phyloP scores from a whole-genome alignment of 2,329 filamentous ascomycete genomes.

The Colletotrichum australisinense region DNA sequence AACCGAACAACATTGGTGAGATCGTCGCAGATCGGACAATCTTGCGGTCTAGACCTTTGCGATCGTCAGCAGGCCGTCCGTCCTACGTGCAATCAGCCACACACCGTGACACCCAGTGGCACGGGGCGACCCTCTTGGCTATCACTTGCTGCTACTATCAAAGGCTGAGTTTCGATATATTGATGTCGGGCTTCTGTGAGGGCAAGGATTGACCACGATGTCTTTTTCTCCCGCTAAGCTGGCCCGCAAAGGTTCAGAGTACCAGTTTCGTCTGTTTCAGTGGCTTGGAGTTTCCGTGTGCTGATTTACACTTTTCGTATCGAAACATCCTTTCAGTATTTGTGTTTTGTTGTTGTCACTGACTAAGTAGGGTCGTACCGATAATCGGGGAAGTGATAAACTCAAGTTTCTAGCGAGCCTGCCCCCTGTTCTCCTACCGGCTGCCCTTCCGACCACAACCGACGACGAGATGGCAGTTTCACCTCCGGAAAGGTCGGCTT shows the following conservation, averaged over 20 bases:
- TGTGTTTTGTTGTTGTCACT: background rate
- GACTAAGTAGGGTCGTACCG: background rate
- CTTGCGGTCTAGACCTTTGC: constrained; percentile 22
- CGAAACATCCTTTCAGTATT: constrained; percentile 5
- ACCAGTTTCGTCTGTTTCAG: constrained; percentile 14
- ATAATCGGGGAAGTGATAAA: background rate
- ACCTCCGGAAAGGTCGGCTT: background rate
- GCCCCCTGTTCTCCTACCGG: background rate
- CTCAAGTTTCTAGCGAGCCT: background rate
- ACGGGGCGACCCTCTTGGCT: constrained; percentile 1
- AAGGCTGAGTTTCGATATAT: background rate
- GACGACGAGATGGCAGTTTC: constrained; percentile 12
- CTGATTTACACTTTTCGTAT: constrained; percentile 22
- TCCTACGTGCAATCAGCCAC: background rate
- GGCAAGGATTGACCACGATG: background rate
- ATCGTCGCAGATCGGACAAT: constrained; percentile 13
- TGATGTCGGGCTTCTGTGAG: background rate
- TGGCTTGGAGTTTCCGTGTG: background rate
- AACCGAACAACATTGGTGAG: background rate
- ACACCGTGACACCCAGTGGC: background rate
- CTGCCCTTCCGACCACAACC: background rate
- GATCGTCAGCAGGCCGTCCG: background rate
- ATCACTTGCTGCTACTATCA: background rate
- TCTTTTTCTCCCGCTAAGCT: background rate
- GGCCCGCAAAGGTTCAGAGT: constrained; percentile 3